phyloP scores from a whole-genome alignment of 768 basidiomycete genomes.

The Bullera alba region DNA sequence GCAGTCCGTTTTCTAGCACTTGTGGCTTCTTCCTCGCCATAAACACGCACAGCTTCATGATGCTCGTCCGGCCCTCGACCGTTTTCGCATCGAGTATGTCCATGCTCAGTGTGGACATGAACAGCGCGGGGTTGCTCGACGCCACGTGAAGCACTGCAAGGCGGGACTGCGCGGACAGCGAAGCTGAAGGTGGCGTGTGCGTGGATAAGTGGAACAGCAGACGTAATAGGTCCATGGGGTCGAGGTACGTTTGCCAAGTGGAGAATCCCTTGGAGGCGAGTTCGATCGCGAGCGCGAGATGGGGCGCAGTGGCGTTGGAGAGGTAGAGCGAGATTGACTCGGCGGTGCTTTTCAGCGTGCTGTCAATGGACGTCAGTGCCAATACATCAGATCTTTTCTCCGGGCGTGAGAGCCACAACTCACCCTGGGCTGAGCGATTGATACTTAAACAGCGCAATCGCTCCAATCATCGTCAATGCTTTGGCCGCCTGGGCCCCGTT shows the following conservation, averaged over 20 bases:
- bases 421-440: slow-evolving; percentile 67
- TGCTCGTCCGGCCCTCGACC: slow-evolving; percentile 66
- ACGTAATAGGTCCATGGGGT: slow-evolving; percentile 79
- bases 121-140: slow-evolving; percentile 69
- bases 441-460: slow-evolving; percentile 73
- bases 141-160: slow-evolving; percentile 79
- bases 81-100: slow-evolving; percentile 71
- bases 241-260: slow-evolving; percentile 89
- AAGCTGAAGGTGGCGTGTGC: slow-evolving; percentile 47
- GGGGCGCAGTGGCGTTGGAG: slow-evolving; percentile 57
- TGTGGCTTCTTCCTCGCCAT: slow-evolving; percentile 88
- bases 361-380: no score
- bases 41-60: slow-evolving; percentile 89
- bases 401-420: slow-evolving; percentile 10
- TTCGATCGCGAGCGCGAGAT: slow-evolving; percentile 73
- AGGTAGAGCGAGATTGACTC: slow-evolving; percentile 73
- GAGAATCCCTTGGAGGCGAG: slow-evolving; percentile 84
- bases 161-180: slow-evolving; percentile 70
- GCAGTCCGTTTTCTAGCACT: slow-evolving; percentile 73
- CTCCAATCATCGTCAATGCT: slow-evolving; percentile 73
- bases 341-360: slow-evolving; percentile 73
- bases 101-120: slow-evolving; percentile 87
- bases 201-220: slow-evolving; percentile 76
- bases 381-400: neutral
- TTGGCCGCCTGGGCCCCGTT: slow-evolving; percentile 52